These are phyloP conservation scores for Leccinum subspadiceum DNA, from an alignment of 1,284 basidiomycete species.

Conservation along the genomic window DNA sequence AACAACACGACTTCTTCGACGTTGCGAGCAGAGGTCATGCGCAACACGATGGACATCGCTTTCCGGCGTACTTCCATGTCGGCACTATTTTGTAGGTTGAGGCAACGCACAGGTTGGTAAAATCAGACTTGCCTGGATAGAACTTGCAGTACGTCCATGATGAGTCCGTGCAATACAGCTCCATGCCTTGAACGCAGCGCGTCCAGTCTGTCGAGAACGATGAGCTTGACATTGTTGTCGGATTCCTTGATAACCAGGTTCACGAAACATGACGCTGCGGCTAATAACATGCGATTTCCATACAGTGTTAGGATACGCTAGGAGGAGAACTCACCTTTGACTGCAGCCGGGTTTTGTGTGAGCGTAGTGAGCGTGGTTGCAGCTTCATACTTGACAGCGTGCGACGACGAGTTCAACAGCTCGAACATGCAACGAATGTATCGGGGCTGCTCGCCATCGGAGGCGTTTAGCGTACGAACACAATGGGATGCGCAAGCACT, in stretches of 20 bases:
- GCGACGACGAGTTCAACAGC: conserved; percentile 87
- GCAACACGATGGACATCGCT: conserved; percentile 86
- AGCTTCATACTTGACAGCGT: conserved; percentile 98
- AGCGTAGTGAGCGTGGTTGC: conserved; percentile 93
- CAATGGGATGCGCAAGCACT: conserved; percentile 1
- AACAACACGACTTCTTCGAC: conserved; percentile 98
- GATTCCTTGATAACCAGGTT: conserved; percentile 93
- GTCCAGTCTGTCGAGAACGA: conserved; percentile 94
- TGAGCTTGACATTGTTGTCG: conserved; percentile 99
- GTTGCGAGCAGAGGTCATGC: conserved; percentile 93
- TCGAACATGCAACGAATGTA: conserved; percentile 97
- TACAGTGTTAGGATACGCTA: not conserved
- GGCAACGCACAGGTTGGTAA: not conserved
- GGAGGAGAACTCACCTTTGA: conserved; percentile 67
- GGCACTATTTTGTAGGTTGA: conserved; percentile 48
- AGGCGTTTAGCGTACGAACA: conserved; percentile 13
- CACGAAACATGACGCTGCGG: conserved; percentile 88
- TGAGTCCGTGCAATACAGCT: conserved; percentile 87
- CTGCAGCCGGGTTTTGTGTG: conserved; percentile 93
- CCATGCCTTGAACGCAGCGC: conserved; percentile 84
- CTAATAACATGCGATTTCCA: conserved; percentile 40
- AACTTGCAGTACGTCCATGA: conserved; percentile 95
- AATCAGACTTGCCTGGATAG: conserved; percentile 62
- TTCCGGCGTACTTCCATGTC: conserved; percentile 98
- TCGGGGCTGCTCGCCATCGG: conserved; percentile 54